Evolutionary conservation across 768 basidiomycete genomes (phyloP), one percentile per base, ranked within the genome.

Genomic region (Pleurotus eryngii): DNA sequence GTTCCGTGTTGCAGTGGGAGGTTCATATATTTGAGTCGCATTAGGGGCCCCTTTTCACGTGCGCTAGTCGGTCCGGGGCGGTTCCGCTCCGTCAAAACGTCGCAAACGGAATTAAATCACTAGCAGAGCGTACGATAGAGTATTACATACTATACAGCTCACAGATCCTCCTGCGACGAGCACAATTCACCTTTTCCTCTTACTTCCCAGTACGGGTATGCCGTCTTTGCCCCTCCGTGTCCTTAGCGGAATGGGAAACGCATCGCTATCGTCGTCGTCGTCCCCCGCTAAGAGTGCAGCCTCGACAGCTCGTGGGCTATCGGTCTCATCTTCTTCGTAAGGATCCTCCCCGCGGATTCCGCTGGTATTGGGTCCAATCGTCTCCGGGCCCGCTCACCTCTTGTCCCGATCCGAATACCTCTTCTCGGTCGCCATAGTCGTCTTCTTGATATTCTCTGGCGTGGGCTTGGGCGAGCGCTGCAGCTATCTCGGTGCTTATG

Each of bases 401-500:
- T 57, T 77, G 78, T 45, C 77, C 83, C 22, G 80, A 85, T 43
- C 74, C 79, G 11, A 74, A 80, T 63, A 68, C 79, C 61, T 77
- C 77, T 18, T 82, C 81, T n/a, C 80, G 78, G 66, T 63, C 77
- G 1, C 74, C 77, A 14, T 80, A 77, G 18, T 85, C 82, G 18
- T 81, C 81, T 4, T 79, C 83, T 46, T 80, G 81, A 46, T 80
- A 82, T n/a, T 74, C 73, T 48, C 81, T 80, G 14, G 85, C 81
- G 51, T 85, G 85, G 3, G 85, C 86, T 62, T 90, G 85, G 3
- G 87, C 90, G 60, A 92, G 85, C 0, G 87, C 87, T 22, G 88
- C 88, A 7, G 89, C 89, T 59, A 92, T 86, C 66, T 89, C 89
- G 4, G 85, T 87, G 57, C 87, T 89, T 61, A 92, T 87, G 58